Evolutionary conservation across 2,329 filamentous ascomycete genomes (phyloP).

Genomic region (Claviceps arundinis): DNA sequence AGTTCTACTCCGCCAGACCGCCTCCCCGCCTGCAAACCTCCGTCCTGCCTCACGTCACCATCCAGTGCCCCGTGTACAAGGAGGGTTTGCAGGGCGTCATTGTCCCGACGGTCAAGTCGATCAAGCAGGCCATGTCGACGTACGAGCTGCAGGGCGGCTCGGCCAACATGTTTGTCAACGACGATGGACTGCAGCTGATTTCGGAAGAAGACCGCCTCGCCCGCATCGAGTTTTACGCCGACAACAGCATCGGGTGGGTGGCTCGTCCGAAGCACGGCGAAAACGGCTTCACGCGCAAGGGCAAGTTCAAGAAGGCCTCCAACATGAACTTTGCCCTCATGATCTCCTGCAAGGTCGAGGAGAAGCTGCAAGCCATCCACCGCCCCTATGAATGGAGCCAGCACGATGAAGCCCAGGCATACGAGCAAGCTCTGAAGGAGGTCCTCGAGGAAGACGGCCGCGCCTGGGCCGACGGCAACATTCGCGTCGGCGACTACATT

Average conservation of each 20-base stretch:
- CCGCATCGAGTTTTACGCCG: slow-evolving; percentile 54
- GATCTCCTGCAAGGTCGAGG: slow-evolving; percentile 57
- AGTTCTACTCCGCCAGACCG: slow-evolving; percentile 66
- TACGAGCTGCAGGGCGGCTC: slow-evolving; percentile 69
- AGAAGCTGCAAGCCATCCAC: slow-evolving; percentile 45
- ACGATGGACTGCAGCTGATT: slow-evolving; percentile 59
- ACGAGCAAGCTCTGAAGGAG: slow-evolving; percentile 50
- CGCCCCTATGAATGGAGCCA: slow-evolving; percentile 53
- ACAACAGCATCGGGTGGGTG: slow-evolving; percentile 58
- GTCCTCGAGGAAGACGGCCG: slow-evolving; percentile 54
- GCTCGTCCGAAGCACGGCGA: slow-evolving; percentile 51
- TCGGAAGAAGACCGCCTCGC: slow-evolving; percentile 46
- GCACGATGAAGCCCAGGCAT: slow-evolving; percentile 52
- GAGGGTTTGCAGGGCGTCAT: slow-evolving; percentile 67
- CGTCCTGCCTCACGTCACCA: slow-evolving; percentile 58
- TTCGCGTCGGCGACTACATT: slow-evolving; percentile 76
- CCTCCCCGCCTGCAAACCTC: slow-evolving; percentile 45
- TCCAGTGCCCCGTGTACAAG: slow-evolving; percentile 83
- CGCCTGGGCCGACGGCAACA: slow-evolving; percentile 73
- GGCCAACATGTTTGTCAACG: slow-evolving; percentile 65
- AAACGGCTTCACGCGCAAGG: slow-evolving; percentile 47
- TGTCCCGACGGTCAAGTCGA: slow-evolving; percentile 60
- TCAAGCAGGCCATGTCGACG: slow-evolving; percentile 65
- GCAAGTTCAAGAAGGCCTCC: slow-evolving; percentile 58
- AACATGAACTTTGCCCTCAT: slow-evolving; percentile 62